Conservation (phyloP, 371 early-diverging fungal genomes). For the Nosema muscidifuracis region DNA sequence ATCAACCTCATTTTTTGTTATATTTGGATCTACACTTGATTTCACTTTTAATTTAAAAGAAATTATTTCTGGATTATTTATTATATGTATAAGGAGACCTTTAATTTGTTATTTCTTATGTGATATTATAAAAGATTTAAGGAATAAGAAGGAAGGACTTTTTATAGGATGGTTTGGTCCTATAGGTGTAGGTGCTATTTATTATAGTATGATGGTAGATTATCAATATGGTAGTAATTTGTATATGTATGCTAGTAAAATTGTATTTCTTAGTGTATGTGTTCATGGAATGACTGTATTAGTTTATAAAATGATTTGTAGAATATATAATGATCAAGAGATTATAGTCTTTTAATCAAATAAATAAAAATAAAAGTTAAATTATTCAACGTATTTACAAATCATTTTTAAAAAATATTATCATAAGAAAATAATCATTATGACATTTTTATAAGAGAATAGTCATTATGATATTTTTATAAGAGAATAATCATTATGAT, state of each 20-base stretch:
- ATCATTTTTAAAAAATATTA: too few relatives aligned
- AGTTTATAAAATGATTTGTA: conserved; percentile 18
- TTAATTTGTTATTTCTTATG: conserved; percentile 69
- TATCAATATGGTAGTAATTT: conserved; percentile 21
- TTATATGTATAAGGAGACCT: conserved; percentile 73
- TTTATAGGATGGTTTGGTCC: conserved; percentile 94
- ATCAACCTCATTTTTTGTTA: conserved; percentile 78
- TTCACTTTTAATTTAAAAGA: conserved; percentile 70
- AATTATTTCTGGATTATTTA: conserved; percentile 66
- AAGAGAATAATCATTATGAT: too few relatives aligned
- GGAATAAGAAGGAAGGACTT: conserved; percentile 70
- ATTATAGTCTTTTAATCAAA: too few relatives aligned
- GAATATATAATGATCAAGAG: too few relatives aligned
- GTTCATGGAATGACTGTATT: conserved; percentile 53
- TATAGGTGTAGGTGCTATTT: conserved; percentile 78
- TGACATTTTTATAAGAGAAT: too few relatives aligned
- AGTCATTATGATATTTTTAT: too few relatives aligned
- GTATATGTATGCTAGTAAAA: conserved; percentile 38
- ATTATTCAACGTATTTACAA: too few relatives aligned
- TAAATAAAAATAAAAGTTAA: too few relatives aligned
- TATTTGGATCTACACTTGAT: conserved; percentile 72
- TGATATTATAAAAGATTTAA: conserved; percentile 68
- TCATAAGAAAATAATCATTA: too few relatives aligned
- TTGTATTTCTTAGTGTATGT: conserved; percentile 53
- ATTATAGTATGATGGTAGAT: conserved; percentile 56